phyloP scores from a whole-genome alignment of 2,329 filamentous ascomycete genomes.

The Xylariaceae sp. region DNA sequence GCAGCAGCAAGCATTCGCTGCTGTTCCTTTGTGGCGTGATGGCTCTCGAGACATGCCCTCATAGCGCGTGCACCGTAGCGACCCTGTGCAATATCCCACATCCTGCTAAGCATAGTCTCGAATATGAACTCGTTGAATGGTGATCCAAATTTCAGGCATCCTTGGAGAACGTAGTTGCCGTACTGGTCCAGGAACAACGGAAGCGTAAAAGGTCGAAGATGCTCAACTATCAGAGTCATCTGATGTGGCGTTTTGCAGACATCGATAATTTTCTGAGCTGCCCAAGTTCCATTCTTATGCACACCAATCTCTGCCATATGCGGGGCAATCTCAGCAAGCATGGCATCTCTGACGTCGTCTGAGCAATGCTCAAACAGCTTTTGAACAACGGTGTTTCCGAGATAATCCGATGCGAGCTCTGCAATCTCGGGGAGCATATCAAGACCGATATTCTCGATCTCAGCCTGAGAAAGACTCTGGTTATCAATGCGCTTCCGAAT shows the following conservation, averaged over 20 bases:
- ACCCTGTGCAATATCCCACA: conserved; percentile 92
- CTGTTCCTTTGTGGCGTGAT: conserved; percentile 91
- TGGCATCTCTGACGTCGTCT: conserved; percentile 82
- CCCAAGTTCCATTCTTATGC: conserved; percentile 99
- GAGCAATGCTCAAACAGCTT: conserved; percentile 97
- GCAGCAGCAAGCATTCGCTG: conserved; percentile 90
- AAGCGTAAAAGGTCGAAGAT: conserved; percentile 80
- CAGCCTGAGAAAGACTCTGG: conserved; percentile 75
- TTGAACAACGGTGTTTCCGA: conserved; percentile 98
- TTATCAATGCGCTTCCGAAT: conserved; percentile 98
- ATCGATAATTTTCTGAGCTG: conserved; percentile 98
- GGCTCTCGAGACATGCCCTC: conserved; percentile 93
- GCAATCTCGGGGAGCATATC: conserved; percentile 97
- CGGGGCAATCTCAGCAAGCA: conserved; percentile 83
- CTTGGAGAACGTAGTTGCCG: conserved; percentile 96
- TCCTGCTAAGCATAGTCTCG: conserved; percentile 88
- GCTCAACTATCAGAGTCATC: conserved; percentile 79
- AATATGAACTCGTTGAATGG: conserved; percentile 97
- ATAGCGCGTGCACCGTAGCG: conserved; percentile 93
- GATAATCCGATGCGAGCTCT: conserved; percentile 89
- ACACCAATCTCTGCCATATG: conserved; percentile 95
- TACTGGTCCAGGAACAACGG: conserved; percentile 96
- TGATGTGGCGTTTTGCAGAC: conserved; percentile 82
- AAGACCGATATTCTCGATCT: conserved; percentile 88
- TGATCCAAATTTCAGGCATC: conserved; percentile 85